Base-by-base conservation (phyloP, 345 rosid species). In the Clarkia xantiana region DNA sequence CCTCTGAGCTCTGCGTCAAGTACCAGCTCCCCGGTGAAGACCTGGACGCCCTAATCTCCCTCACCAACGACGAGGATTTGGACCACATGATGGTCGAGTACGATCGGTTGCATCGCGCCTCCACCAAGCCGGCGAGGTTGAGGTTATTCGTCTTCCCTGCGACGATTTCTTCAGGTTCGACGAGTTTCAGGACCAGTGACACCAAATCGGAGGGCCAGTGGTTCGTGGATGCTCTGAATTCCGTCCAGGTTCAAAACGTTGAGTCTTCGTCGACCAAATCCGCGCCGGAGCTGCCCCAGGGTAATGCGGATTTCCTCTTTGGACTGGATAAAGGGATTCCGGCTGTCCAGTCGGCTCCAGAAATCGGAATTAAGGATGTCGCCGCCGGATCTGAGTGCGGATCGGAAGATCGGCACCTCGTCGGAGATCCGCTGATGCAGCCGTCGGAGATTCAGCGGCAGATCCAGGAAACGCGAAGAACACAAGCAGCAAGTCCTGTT, bases 11-110 rank as follows among this genome's bases (percentile, higher is more conserved):
- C 14, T 69, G 74, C 63, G 56, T 81, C 39, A 77, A 81, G 71
- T 81, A 77, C 39, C 84, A 81, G 54, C 77, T 77, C 47, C 88
- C 84, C 1, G 88, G 78, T 1, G 88, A 81, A 51, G 88, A 77
- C 58, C 81, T 81, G 16, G 84, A 71, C 55, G 79, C 84, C 13
- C 64, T 81, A 60, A 71, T 77, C 55, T 77, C 84, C 3, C 79
- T 81, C 41, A 75, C 84, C 42, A 75, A 73, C 50, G 79, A 77
- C 38, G 88, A 80, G 63, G 88, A 80, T 56, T 74, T 81, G 29
- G 79, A 71, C 46, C 84, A 71, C 50, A 73, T 81, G 84, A 71
- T 81, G 81, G 41, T 71, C 18, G 84, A 81, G 55, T 77, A 73
- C 49, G 88, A 81, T 9, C 71, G 84, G 20, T 55, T 75, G 40